phyloP scores from a whole-genome alignment of 2,329 filamentous ascomycete species.

The Westerdykella sp. region DNA sequence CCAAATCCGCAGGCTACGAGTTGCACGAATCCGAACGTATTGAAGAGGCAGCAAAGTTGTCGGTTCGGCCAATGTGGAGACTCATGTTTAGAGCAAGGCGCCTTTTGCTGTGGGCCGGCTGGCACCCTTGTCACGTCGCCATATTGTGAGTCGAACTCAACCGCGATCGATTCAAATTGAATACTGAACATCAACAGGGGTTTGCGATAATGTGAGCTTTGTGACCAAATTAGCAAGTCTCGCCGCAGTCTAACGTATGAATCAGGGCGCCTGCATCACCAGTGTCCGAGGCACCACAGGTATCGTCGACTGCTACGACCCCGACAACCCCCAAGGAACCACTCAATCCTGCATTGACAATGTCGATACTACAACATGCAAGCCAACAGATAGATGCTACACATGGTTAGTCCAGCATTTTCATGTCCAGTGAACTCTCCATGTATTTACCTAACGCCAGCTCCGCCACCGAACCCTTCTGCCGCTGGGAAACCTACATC shows the following conservation, averaged over 20 bases:
- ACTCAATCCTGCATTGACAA: slow-evolving; percentile 10
- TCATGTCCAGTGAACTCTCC: neutral
- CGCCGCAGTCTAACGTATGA: neutral
- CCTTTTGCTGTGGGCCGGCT: slow-evolving; percentile 12
- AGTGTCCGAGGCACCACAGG: slow-evolving; percentile 9
- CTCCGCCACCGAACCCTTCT: slow-evolving; percentile 4
- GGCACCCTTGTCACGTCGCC: slow-evolving; percentile 9
- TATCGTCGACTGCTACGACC: slow-evolving; percentile 13
- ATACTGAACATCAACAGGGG: slow-evolving; percentile 5
- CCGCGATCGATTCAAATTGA: too few relatives aligned
- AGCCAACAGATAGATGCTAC: slow-evolving; percentile 10
- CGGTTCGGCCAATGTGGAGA: slow-evolving; percentile 7
- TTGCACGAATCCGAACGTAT: slow-evolving; percentile 2
- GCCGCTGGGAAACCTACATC: slow-evolving; percentile 11
- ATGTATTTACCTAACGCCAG: neutral
- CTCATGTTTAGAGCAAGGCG: slow-evolving; percentile 8
- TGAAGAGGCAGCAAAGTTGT: slow-evolving; percentile 5
- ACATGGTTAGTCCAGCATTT: slow-evolving; percentile 6
- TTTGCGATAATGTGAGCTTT: slow-evolving; percentile 11
- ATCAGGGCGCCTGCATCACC: slow-evolving; percentile 12
- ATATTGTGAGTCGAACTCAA: slow-evolving; percentile 3
- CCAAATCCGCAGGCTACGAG: slow-evolving; percentile 3
- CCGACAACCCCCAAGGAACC: slow-evolving; percentile 10
- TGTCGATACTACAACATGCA: slow-evolving; percentile 6
- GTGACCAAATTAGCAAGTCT: neutral